phyloP scores from a whole-genome alignment of 345 rosid species.

The Rhodomyrtus tomentosa region DNA sequence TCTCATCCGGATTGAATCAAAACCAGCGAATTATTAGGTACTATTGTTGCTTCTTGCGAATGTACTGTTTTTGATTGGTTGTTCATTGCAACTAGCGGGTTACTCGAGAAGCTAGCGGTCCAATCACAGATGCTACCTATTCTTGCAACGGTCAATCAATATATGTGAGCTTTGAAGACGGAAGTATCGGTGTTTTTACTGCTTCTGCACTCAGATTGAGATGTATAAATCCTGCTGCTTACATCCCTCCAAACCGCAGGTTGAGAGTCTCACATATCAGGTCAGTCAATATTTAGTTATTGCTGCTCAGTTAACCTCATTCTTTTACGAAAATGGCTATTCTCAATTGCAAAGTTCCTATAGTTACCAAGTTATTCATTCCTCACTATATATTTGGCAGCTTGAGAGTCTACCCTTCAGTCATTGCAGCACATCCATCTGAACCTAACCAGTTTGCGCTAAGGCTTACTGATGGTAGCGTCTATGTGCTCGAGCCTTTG shows the following conservation, averaged over 20 bases:
- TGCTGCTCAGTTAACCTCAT: no score
- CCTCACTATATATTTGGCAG: conserved; percentile 14
- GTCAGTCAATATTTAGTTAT: no score
- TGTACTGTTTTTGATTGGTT: no score
- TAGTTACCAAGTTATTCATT: not conserved
- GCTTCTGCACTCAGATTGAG: conserved; percentile 52
- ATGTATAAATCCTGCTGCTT: conserved; percentile 62
- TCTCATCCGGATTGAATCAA: not conserved
- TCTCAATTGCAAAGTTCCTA: no score
- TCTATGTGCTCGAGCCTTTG: conserved; percentile 56
- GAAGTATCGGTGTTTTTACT: conserved; percentile 52
- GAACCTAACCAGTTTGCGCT: conserved; percentile 73
- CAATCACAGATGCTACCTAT: conserved; percentile 74
- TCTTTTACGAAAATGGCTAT: no score
- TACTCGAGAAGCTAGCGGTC: conserved; percentile 51
- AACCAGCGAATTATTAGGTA: no score
- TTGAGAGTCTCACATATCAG: no score
- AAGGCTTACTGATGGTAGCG: conserved; percentile 64
- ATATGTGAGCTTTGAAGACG: conserved; percentile 75
- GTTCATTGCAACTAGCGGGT: conserved; percentile 29
- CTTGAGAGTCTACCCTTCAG: conserved; percentile 54
- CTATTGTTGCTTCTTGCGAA: no score
- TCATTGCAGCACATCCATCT: conserved; percentile 60
- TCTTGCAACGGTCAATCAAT: conserved; percentile 77
- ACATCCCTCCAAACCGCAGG: conserved; percentile 63